Evolutionary conservation across 495 filamentous ascomycete genomes (phyloP).

Genomic region (Hyaloscypha hepaticicola): DNA sequence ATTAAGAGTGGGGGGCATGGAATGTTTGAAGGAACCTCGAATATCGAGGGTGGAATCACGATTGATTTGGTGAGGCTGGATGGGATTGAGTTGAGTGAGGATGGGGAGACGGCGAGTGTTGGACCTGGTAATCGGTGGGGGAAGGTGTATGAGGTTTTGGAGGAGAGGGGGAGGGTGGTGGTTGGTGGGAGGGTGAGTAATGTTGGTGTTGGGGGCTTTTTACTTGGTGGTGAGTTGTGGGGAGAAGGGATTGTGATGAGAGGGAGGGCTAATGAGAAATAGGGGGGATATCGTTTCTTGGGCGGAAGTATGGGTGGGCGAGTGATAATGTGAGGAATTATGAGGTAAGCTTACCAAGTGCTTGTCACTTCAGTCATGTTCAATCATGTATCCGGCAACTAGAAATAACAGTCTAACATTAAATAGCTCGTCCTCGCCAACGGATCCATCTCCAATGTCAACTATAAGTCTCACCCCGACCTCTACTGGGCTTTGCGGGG

Average conservation of each 20-base stretch:
- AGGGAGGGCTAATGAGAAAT: slow-evolving; percentile 24
- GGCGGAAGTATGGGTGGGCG: slow-evolving; percentile 41
- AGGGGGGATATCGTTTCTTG: slow-evolving; percentile 43
- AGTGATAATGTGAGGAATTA: slow-evolving; percentile 48
- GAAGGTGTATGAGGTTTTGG: slow-evolving; percentile 50
- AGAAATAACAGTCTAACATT: slow-evolving; percentile 23
- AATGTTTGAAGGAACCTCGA: slow-evolving; percentile 47
- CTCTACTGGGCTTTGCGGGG: slow-evolving; percentile 51
- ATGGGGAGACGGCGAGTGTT: slow-evolving; percentile 39
- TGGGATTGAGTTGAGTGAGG: slow-evolving; percentile 35
- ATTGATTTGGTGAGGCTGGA: slow-evolving; percentile 54
- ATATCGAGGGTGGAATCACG: slow-evolving; percentile 53
- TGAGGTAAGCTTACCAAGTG: slow-evolving; percentile 27
- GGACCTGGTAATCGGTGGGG: slow-evolving; percentile 49
- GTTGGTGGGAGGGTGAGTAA: slow-evolving; percentile 49
- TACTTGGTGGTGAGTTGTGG: slow-evolving; percentile 45
- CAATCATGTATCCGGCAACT: background rate
- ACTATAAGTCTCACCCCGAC: slow-evolving; percentile 41
- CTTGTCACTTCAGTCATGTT: no score
- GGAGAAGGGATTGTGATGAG: slow-evolving; percentile 24
- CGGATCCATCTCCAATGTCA: slow-evolving; percentile 48
- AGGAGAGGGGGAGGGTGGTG: slow-evolving; percentile 42
- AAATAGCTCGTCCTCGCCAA: slow-evolving; percentile 51
- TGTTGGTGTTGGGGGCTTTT: slow-evolving; percentile 56
- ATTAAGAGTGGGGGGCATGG: slow-evolving; percentile 54